These are phyloP conservation scores for Isatis lusitanica DNA, from an alignment of 441 rosid species.

Conservation along the genomic window DNA sequence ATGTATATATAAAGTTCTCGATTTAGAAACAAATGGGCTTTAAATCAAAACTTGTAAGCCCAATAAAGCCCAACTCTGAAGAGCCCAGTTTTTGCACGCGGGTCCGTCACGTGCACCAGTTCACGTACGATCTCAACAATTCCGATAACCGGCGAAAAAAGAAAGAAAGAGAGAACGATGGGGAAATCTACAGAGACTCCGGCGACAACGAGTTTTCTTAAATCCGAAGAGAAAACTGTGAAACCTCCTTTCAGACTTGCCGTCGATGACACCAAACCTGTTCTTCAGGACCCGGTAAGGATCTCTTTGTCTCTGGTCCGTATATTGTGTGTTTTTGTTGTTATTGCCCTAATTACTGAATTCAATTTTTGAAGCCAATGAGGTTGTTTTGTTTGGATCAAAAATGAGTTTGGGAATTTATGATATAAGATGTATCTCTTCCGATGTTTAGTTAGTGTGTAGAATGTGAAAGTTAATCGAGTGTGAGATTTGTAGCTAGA, in stretches of 20 bases:
- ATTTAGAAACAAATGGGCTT: constrained; percentile 18
- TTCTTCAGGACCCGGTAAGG: constrained; percentile 38
- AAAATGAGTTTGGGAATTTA: too few relatives aligned
- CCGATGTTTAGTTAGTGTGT: too few relatives aligned
- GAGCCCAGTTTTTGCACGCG: neutral
- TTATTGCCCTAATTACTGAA: neutral
- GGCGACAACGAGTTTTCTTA: neutral
- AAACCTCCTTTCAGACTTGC: constrained; percentile 38
- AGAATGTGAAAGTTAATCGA: too few relatives aligned
- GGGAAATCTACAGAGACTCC: constrained; percentile 22
- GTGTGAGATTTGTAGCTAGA: neutral
- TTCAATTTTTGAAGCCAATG: neutral
- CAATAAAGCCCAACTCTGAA: neutral
- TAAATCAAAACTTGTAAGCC: neutral
- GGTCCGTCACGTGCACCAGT: too few relatives aligned
- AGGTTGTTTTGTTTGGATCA: too few relatives aligned
- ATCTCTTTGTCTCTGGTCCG: neutral
- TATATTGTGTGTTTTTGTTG: neutral
- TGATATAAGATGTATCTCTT: too few relatives aligned
- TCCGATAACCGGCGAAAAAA: constrained; percentile 11
- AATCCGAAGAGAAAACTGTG: neutral
- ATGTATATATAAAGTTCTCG: constrained; percentile 9
- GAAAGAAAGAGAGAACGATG: constrained; percentile 7
- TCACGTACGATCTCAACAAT: neutral
- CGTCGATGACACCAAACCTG: constrained; percentile 37